phyloP scores from a whole-genome alignment of 1,284 basidiomycete species.

The Cryptococcus hybrid region DNA sequence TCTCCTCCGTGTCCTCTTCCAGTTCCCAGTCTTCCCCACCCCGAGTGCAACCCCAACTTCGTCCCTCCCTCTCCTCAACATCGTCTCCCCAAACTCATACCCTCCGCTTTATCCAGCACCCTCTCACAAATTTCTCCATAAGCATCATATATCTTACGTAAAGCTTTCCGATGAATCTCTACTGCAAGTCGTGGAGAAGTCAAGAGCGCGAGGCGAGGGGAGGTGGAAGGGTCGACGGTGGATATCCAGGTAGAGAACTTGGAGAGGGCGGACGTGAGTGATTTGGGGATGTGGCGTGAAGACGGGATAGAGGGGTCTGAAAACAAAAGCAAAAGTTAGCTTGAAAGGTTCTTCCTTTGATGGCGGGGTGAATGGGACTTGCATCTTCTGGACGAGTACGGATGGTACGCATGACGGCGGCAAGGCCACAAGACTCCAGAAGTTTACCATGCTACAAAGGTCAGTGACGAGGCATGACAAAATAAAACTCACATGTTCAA shows the following conservation, averaged over 20 bases:
- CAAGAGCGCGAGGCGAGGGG: slow-evolving; percentile 68
- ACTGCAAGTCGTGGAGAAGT: slow-evolving; percentile 64
- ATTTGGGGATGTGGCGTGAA: slow-evolving; percentile 45
- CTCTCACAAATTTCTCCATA: slow-evolving; percentile 71
- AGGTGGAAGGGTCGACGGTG: slow-evolving; percentile 47
- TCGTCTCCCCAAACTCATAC: slow-evolving; percentile 84
- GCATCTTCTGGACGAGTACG: slow-evolving; percentile 59
- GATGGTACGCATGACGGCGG: slow-evolving; percentile 62
- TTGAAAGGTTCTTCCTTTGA: no score
- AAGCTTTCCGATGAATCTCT: slow-evolving; percentile 69
- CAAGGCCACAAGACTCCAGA: slow-evolving; percentile 70
- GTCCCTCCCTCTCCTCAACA: slow-evolving; percentile 64
- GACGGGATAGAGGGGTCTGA: slow-evolving; percentile 59
- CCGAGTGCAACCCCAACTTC: slow-evolving; percentile 54
- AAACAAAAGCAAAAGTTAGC: background rate
- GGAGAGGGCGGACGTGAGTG: slow-evolving; percentile 39
- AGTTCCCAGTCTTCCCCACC: slow-evolving; percentile 20
- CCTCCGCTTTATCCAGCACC: slow-evolving; percentile 69
- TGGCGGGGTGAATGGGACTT: slow-evolving; percentile 30
- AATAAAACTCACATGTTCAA: slow-evolving; percentile 68
- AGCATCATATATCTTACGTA: slow-evolving; percentile 64
- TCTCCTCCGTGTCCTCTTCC: no score
- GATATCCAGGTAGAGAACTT: slow-evolving; percentile 52
- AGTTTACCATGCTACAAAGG: slow-evolving; percentile 64
- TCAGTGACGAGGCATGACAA: background rate